These are phyloP conservation scores for Diversispora eburnea DNA, from an alignment of 192 early-diverging fungal species.

Conservation along the genomic window DNA sequence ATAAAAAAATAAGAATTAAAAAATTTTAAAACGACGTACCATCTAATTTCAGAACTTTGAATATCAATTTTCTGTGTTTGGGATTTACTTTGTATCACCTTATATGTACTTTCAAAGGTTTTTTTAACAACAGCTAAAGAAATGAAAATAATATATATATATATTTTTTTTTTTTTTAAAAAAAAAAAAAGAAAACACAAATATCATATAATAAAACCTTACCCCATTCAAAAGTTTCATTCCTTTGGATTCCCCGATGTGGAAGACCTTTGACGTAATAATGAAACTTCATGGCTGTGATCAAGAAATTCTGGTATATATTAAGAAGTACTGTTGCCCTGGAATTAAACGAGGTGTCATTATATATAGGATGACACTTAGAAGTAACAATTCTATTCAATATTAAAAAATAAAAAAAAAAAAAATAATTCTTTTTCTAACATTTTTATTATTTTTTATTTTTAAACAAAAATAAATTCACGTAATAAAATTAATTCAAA, in stretches of 20 bases:
- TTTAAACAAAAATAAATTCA: background rate
- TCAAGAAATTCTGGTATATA: conserved; percentile 71
- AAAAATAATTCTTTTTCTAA: no score
- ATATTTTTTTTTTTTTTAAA: background rate
- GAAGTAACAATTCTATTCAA: conserved; percentile 52
- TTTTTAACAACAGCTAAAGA: background rate
- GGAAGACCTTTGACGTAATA: background rate
- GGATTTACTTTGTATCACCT: no score
- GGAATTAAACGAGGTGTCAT: conserved; percentile 63
- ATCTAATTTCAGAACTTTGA: no score
- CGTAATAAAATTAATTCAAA: background rate
- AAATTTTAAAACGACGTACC: background rate
- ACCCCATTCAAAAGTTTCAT: background rate
- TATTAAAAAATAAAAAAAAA: background rate
- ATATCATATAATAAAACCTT: background rate
- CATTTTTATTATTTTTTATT: background rate
- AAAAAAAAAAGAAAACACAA: background rate
- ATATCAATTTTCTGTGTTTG: no score
- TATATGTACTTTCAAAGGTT: no score
- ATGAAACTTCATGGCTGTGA: conserved; percentile 63
- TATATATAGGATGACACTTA: conserved; percentile 60
- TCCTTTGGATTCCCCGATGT: background rate
- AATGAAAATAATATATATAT: background rate
- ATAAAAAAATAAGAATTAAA: background rate
- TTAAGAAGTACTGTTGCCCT: conserved; percentile 63